Percentiles rank a stretch among this genome's conserved stretches.
phyloP scores from a whole-genome alignment of 805 yeast genomes.

The Ogataea ganodermae region DNA sequence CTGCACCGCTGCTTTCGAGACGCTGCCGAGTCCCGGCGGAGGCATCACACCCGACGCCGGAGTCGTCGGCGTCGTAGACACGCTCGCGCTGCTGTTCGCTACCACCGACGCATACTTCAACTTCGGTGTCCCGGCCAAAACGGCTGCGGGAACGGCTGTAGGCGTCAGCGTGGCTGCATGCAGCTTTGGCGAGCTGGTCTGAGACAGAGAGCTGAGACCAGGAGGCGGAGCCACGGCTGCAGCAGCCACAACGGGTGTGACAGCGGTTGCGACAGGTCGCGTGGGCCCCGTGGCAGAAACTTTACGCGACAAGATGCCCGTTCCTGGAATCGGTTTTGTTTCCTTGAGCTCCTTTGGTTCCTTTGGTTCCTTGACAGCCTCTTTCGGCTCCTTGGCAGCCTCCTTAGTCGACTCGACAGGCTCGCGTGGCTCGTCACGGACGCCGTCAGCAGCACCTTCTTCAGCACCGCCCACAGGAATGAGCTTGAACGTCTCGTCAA shows the following conservation, averaged over 20 bases:
- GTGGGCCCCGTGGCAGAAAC: conserved; percentile 12
- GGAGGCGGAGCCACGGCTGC: conserved; percentile 15
- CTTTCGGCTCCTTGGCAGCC: conserved; percentile 5
- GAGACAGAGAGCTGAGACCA: conserved; percentile 13
- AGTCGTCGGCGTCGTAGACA: not conserved
- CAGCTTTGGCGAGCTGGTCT: conserved; percentile 22
- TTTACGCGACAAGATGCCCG: conserved; percentile 20
- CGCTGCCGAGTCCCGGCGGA: not conserved
- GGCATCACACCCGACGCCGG: conserved; percentile 5
- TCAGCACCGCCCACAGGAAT: conserved; percentile 25
- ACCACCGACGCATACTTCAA: conserved; percentile 38
- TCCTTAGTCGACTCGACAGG: conserved; percentile 6
- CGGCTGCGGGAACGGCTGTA: conserved; percentile 27
- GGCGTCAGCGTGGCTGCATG: conserved; percentile 18
- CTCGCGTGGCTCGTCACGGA: not conserved
- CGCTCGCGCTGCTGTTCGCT: conserved; percentile 7
- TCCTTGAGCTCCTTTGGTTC: conserved; percentile 8
- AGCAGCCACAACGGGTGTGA: conserved; percentile 10
- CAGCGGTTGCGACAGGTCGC: conserved; percentile 13
- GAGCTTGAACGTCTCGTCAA: conserved; percentile 34
- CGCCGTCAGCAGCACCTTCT: conserved; percentile 15
- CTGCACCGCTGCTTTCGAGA: not conserved
- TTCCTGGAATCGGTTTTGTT: conserved; percentile 14
- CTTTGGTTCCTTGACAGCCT: not conserved
- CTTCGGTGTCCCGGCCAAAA: conserved; percentile 41